Evolutionary conservation across 352 stramenopile genomes (phyloP).

Genomic region (Globisporangium apiculatum): DNA sequence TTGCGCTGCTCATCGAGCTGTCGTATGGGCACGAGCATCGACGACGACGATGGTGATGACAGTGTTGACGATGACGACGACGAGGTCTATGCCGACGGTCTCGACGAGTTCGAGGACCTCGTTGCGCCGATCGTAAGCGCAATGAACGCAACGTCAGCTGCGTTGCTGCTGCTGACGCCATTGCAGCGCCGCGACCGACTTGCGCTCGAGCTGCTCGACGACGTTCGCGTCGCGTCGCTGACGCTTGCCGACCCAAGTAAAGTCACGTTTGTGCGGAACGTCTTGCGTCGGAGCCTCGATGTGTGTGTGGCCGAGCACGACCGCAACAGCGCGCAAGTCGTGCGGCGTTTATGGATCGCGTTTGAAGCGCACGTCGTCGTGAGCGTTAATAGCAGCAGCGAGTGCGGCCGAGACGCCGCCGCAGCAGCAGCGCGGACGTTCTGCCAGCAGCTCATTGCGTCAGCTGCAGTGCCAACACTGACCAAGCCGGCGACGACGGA

Average conservation of each 20-base stretch:
- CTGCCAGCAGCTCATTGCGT: conserved; percentile 23
- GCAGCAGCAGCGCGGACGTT: conserved; percentile 21
- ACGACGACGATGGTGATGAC: background rate
- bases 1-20: conserved; percentile 4
- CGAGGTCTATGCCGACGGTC: conserved; percentile 30
- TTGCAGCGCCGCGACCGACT: conserved; percentile 20
- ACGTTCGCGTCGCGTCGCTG: conserved; percentile 16
- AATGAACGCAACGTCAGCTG: conserved; percentile 19
- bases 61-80: background rate
- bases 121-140: conserved; percentile 34
- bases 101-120: conserved; percentile 26
- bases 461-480: background rate
- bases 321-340: background rate
- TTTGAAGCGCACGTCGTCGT: conserved; percentile 27
- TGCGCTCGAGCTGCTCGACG: conserved; percentile 15
- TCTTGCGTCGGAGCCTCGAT: conserved; percentile 23
- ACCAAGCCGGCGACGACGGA: conserved; percentile 2
- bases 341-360: conserved; percentile 49
- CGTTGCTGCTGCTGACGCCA: conserved; percentile 23
- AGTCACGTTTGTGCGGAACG: conserved; percentile 34
- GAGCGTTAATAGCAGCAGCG: too few species aligned
- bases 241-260: conserved; percentile 27
- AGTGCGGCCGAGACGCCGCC: background rate
- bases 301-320: conserved; percentile 14
- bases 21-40: background rate